Evolutionary conservation across 331 rosid species (phyloP), one percentile per base, ranked within the genome.

Genomic region (Arachis monticola): DNA sequence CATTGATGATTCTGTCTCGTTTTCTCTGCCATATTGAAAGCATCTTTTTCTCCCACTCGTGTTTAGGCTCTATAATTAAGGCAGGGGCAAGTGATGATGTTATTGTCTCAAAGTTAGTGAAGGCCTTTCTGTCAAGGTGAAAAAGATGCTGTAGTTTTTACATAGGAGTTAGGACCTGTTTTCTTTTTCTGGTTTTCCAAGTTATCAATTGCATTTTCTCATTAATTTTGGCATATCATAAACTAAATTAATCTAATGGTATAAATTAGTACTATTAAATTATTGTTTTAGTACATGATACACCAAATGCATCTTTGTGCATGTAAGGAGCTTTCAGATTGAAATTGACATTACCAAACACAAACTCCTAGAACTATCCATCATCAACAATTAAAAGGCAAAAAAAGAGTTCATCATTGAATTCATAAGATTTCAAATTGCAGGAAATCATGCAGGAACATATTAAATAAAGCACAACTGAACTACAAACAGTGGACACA

Each of bases 361-460:
- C 64, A 8, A 47, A 35, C 35, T 12, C 22, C 64, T 8, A 57
- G 10, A 79, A 60, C 48, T 31, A 48, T 48, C 47, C 42, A 73
- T 68, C 30, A 10, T 45, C 63, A 10, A 55, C 55, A 10, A 63
- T 69, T 40, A 63, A 58, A 69, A 75, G 53, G 55, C 62, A 72
- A 61, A 77, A 35, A 35, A 55, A 35, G 27, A 27, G 56, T 60
- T 77, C 14, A 76, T 38, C 71, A 63, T 57, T 63, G 69, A 67
- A 63, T 57, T 63, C 73, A 67, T 11, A 61, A 7, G n/a, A 55
- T 47, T 75, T 84, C 62, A 75, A 78, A 72, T 72, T 71, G 62
- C 79, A 73, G 3, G n/a, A 42, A 47, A 74, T 38, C 38, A 10
- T 1, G 48, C 10, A 30, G 48, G 27, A 77, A 60, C 27, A 42